Evolutionary conservation across 2,329 filamentous ascomycete genomes (phyloP).

Genomic region (Cercospora sesami): DNA sequence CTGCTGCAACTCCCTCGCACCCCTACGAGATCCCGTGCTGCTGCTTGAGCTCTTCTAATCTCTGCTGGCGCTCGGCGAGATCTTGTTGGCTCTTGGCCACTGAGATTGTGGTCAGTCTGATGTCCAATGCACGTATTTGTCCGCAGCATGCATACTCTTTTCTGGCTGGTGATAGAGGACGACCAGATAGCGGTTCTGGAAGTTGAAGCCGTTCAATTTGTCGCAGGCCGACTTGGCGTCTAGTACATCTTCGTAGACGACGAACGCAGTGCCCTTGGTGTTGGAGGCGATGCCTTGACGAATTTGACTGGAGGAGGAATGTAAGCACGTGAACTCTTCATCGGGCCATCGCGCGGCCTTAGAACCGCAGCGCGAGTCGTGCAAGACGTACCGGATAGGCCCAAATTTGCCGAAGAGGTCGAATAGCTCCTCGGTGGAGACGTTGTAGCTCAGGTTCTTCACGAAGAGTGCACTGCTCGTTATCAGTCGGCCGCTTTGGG

Average conservation of each 20-base stretch:
- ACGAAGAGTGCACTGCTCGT: slow-evolving; percentile 90
- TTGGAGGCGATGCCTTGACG: slow-evolving; percentile 96
- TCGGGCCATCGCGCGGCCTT: slow-evolving; percentile 7
- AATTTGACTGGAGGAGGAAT: slow-evolving; percentile 70
- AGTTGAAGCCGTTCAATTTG: slow-evolving; percentile 99
- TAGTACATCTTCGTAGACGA: slow-evolving; percentile 99
- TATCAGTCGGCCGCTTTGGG: slow-evolving; percentile 22
- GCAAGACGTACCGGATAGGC: slow-evolving; percentile 74
- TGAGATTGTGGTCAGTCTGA: slow-evolving; percentile 17
- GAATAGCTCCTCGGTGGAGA: slow-evolving; percentile 95
- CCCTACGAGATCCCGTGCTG: slow-evolving; percentile 95
- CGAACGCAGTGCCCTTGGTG: slow-evolving; percentile 97
- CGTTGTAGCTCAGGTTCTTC: slow-evolving; percentile 99
- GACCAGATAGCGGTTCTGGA: slow-evolving; percentile 98
- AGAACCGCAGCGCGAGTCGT: neutral
- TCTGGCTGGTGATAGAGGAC: slow-evolving; percentile 66
- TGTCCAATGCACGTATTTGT: neutral
- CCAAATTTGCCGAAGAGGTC: slow-evolving; percentile 98
- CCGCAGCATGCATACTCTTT: slow-evolving; percentile 14
- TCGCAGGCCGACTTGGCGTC: slow-evolving; percentile 99
- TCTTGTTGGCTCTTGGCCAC: slow-evolving; percentile 70
- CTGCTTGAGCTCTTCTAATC: slow-evolving; percentile 96
- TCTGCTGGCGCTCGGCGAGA: slow-evolving; percentile 88
- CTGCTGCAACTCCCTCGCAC: slow-evolving; percentile 36
- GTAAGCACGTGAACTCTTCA: slow-evolving; percentile 15